A percentile compares a stretch with the other conserved stretches of the same genome.
These are phyloP conservation scores for Fusarium annulatum DNA, from an alignment of 2,329 filamentous ascomycete species.

Conservation along the genomic window DNA sequence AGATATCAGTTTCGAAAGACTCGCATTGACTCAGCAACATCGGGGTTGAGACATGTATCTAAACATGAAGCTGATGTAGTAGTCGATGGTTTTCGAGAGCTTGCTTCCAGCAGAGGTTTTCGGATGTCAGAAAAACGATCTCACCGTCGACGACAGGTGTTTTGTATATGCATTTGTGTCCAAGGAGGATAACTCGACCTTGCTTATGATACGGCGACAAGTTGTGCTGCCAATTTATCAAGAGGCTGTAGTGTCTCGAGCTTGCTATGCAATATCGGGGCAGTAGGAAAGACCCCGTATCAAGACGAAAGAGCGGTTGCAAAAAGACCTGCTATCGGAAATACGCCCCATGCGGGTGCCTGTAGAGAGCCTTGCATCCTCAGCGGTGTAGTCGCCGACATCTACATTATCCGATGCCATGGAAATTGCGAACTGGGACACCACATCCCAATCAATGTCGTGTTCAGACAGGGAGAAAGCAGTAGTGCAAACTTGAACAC, in stretches of 20 bases:
- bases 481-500: neutral
- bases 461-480: too few species aligned
- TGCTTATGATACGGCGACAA: neutral
- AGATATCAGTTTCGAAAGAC: neutral
- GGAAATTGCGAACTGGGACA: too few species aligned
- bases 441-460: too few species aligned
- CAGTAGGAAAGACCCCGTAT: neutral
- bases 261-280: too few species aligned
- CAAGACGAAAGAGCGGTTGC: too few species aligned
- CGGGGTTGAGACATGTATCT: neutral
- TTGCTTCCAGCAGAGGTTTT: neutral
- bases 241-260: neutral
- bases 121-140: neutral
- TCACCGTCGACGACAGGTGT: neutral
- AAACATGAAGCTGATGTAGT: slow-evolving; percentile 6
- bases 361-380: too few species aligned
- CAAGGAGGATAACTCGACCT: neutral
- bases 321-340: too few species aligned
- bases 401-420: too few species aligned
- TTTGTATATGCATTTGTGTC: slow-evolving; percentile 14
- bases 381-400: too few species aligned
- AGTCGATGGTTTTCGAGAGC: neutral
- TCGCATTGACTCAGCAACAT: neutral
- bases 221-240: neutral
- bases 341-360: too few species aligned